Percentiles rank a stretch among this genome's conserved stretches.
Conservation (phyloP, 495 filamentous ascomycete genomes). For the Aspergillus diversus region DNA sequence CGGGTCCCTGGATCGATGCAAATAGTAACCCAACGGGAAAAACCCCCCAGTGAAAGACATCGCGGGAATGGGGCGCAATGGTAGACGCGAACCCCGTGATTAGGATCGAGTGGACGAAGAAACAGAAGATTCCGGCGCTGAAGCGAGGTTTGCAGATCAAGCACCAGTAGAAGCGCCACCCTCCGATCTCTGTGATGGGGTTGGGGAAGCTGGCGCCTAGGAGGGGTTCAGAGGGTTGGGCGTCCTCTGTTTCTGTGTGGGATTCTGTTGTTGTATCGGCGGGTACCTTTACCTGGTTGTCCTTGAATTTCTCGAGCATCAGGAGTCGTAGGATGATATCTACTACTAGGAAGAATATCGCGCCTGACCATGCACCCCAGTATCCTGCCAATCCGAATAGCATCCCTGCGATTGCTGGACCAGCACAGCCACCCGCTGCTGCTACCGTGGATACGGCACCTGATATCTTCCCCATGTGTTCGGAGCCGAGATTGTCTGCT, state of each 20-base stretch:
- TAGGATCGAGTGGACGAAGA: conserved; percentile 28
- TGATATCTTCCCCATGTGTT: conserved; percentile 36
- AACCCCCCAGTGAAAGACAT: conserved; percentile 37
- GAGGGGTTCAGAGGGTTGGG: background rate
- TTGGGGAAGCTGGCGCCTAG: background rate
- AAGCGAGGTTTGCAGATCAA: conserved; percentile 30
- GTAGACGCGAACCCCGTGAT: conserved; percentile 36
- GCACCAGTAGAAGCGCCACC: conserved; percentile 29
- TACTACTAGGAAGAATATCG: conserved; percentile 25
- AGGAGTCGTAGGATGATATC: conserved; percentile 37
- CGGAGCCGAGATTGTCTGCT: conserved; percentile 32
- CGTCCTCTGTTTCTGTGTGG: background rate
- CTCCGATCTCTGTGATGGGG: background rate
- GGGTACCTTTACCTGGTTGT: background rate
- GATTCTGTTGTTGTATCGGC: too few relatives aligned
- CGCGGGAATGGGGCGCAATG: conserved; percentile 33
- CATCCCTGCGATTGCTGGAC: conserved; percentile 31
- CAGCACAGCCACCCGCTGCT: conserved; percentile 27
- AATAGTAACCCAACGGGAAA: conserved; percentile 36
- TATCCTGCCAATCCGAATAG: conserved; percentile 34
- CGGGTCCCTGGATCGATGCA: conserved; percentile 33
- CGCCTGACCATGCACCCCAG: conserved; percentile 35
- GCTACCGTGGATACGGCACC: conserved; percentile 22
- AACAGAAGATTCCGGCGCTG: conserved; percentile 28
- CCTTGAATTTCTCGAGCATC: conserved; percentile 35